Base-by-base conservation (phyloP, 257 asterid genomes). In the Marsdenia floribunda region DNA sequence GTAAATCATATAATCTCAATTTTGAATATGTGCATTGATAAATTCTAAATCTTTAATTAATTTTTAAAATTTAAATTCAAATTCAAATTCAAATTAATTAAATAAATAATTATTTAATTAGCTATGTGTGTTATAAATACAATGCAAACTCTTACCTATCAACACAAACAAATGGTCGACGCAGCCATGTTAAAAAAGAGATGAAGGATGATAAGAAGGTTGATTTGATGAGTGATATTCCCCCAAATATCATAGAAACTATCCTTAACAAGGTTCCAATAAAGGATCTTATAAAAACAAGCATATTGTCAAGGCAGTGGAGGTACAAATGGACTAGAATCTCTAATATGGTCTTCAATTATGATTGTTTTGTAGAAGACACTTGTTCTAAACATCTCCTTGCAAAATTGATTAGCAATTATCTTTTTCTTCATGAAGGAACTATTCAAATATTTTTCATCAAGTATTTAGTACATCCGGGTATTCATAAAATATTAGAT, bases 261-360 rank as follows among this genome's bases (percentile, higher is more conserved):
- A 90, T 93, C 72, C 92, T 93, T 67, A 73, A 88, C 14, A 93
- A 85, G 88, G 87, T 93, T 77, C 94, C 98, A 11, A 79, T 90
- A n/a, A 78, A 85, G 58, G 97, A 93, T 73, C 93, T 91, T 21
- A 92, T 91, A 72, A 83, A 86, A 77, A 93, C 98, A 24, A 83
- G 98, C 87, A 44, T 81, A 21, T 73, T 93, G 68, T 90, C 97
- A 2, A 83, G 86, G 49, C 83, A 80, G 74, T 93, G 98, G 98
- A 87, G 97, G 76, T 92, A 89, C 67, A 89, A 86, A 81, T 95
- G 99, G 99, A 78, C 96, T 73, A 80, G 87, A 16, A 73, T 95
- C 75, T 83, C 96, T 19, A 77, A 88, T 76, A 86, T 95, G 14
- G 90, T 82, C 57, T 95, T 95, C 63, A 90, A 87, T 70, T 96